Base-by-base conservation (phyloP, 768 basidiomycete species). In the Pleurotus djamor region DNA sequence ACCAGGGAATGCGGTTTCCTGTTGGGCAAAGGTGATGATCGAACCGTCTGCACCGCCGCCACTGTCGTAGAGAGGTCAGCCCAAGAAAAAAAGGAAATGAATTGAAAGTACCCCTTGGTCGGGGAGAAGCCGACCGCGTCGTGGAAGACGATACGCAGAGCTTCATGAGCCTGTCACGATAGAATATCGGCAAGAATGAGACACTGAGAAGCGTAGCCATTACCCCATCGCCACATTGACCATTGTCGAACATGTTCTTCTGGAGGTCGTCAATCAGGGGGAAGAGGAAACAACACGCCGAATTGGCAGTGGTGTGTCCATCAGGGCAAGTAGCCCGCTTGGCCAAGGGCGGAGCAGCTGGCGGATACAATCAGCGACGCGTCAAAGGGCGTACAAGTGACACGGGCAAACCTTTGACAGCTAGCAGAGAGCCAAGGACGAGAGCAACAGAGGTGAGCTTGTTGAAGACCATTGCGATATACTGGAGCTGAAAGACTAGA, bases 21-120 rank as follows among this genome's bases (percentile, higher is more conserved):
- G 72, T 4, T 73, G 69, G 32, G 66, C 62, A 67, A 84, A 83
- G 2, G 71, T 68, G 60, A 81, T 73, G 60, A 83, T 76, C 3
- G 81, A 83, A 35, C 81, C 83, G 59, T 84, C 82, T 48, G 77
- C 76, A n/a, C 77, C 77, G 63, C 76, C 76, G 52, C 75, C 74
- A 58, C 75, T 76, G 48, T 41, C 35, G n/a, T 32, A 21, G 21
- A 52, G 28, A 13, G 36, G 13, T 38, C 36, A 21, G 9, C 38
- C 38, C 49, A 57, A 36, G 52, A 7, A 3, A 45, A 33, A 5
- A 56, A 16, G 9, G 37, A 34, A 17, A 12, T 34, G 51, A 21
- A 37, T 35, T 10, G 8, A 32, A 12, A 12, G 13, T 17, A 49
- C 16, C 73, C 71, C 13, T 63, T 55, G 34, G 67, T 67, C 1